These are phyloP conservation scores for Plasmodium coatneyi DNA, from an alignment of 169 alveolate species.

Conservation along the genomic window DNA sequence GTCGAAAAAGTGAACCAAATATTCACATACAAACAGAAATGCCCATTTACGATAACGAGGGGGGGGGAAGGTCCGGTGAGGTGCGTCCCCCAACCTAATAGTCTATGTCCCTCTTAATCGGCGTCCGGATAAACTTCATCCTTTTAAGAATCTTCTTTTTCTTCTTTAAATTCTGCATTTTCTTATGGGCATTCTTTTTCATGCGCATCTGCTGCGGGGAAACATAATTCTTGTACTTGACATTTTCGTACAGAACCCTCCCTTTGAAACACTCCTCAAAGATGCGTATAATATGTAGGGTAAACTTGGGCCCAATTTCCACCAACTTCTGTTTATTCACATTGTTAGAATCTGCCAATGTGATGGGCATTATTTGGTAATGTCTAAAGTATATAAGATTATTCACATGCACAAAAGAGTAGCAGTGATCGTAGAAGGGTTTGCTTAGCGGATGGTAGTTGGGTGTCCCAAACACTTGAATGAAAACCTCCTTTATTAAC, in stretches of 20 bases:
- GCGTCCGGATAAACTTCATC: background rate
- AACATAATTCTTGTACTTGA: constrained; percentile 28
- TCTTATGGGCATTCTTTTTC: constrained; percentile 19
- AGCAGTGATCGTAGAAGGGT: constrained; percentile 96
- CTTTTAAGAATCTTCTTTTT: background rate
- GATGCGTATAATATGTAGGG: constrained; percentile 57
- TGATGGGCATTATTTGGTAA: constrained; percentile 90
- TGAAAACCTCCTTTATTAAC: constrained; percentile 79
- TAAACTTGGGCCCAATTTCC: constrained; percentile 86
- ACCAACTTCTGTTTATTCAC: constrained; percentile 88
- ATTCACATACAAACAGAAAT: background rate
- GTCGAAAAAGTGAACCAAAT: background rate
- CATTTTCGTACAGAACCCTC: constrained; percentile 48
- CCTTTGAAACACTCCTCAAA: constrained; percentile 72
- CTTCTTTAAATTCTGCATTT: constrained; percentile 10
- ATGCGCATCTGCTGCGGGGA: constrained; percentile 29
- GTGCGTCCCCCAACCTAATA: constrained; percentile 1
- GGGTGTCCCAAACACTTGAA: constrained; percentile 92
- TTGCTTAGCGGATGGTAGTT: constrained; percentile 96
- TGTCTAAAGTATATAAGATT: constrained; percentile 93
- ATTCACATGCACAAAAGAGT: constrained; percentile 90
- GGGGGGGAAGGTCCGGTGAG: background rate
- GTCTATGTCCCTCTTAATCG: constrained; percentile 62
- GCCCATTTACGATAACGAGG: background rate
- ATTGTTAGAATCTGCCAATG: constrained; percentile 82